Conservation (phyloP, 805 yeast genomes). For the Wickerhamiella azyma region DNA sequence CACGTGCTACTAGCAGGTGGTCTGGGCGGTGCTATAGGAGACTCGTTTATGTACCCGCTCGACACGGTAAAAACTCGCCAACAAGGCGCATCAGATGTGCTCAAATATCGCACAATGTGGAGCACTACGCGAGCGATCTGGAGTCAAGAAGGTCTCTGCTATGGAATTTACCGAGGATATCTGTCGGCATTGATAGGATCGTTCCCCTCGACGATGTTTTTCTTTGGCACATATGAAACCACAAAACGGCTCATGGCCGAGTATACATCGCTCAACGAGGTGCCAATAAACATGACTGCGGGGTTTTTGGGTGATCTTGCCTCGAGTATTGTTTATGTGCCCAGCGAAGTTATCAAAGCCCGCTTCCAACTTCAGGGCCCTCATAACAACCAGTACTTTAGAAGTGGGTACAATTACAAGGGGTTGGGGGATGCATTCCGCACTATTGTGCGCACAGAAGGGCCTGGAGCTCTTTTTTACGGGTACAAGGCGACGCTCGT, state of each 20-base stretch:
- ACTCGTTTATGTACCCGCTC: slow-evolving; percentile 82
- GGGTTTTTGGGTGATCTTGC: slow-evolving; percentile 93
- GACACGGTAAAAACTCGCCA: slow-evolving; percentile 96
- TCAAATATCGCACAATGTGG: slow-evolving; percentile 60
- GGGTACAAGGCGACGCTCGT: slow-evolving; percentile 91
- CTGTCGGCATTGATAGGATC: slow-evolving; percentile 78
- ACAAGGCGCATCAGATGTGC: slow-evolving; percentile 70
- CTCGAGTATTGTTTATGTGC: slow-evolving; percentile 80
- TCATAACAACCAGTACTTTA: slow-evolving; percentile 62
- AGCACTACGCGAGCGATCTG: slow-evolving; percentile 66
- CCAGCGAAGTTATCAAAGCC: slow-evolving; percentile 88
- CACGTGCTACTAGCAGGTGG: slow-evolving; percentile 70
- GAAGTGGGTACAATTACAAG: slow-evolving; percentile 74
- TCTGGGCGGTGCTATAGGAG: slow-evolving; percentile 88
- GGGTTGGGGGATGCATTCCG: slow-evolving; percentile 58
- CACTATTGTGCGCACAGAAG: slow-evolving; percentile 57
- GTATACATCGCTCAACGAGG: slow-evolving; percentile 56
- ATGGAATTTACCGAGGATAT: slow-evolving; percentile 88
- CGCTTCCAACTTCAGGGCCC: slow-evolving; percentile 86
- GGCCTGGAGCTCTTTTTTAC: slow-evolving; percentile 58
- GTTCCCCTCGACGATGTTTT: slow-evolving; percentile 87
- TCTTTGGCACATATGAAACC: slow-evolving; percentile 80
- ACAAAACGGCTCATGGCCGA: slow-evolving; percentile 59
- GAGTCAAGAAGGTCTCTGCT: slow-evolving; percentile 66
- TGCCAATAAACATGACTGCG: slow-evolving; percentile 63